Percentiles rank a stretch among this genome's conserved stretches.
Evolutionary conservation across 139 green algal genomes (phyloP).

Genomic region (Chlorella sp.): DNA sequence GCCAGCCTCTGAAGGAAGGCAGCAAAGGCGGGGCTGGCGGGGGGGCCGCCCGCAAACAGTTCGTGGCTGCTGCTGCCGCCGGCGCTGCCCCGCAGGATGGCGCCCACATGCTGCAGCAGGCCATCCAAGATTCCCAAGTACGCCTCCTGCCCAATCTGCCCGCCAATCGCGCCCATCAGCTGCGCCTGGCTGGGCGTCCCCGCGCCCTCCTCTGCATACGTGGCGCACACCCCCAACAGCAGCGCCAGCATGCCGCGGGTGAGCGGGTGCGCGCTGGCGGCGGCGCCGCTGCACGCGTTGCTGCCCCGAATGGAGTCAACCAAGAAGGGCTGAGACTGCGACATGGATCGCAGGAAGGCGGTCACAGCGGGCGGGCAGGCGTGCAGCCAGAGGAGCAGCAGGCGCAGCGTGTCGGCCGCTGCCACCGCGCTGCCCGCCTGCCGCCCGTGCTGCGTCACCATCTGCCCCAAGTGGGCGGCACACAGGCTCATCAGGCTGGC

Average conservation of each 20-base stretch:
- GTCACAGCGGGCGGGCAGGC: constrained; percentile 60
- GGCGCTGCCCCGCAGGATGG: background rate
- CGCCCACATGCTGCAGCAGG: background rate
- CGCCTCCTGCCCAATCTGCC: constrained; percentile 26
- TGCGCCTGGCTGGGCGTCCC: constrained; percentile 5
- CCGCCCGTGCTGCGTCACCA: constrained; percentile 20
- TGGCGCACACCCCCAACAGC: constrained; percentile 74
- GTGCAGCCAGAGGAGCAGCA: constrained; percentile 65
- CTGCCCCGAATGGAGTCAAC: constrained; percentile 30
- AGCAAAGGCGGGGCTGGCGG: constrained; percentile 24
- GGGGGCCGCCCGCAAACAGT: background rate
- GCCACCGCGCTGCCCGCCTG: constrained; percentile 22
- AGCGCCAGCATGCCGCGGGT: constrained; percentile 61
- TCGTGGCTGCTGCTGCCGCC: constrained; percentile 7
- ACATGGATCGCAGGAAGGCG: constrained; percentile 48
- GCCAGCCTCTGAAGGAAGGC: background rate
- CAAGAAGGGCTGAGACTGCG: constrained; percentile 29
- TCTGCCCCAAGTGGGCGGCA: constrained; percentile 14
- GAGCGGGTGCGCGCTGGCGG: constrained; percentile 2
- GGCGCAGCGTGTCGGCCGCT: constrained; percentile 49
- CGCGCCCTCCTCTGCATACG: constrained; percentile 45
- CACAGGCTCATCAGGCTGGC: background rate
- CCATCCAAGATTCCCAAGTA: background rate
- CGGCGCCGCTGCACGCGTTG: constrained; percentile 27
- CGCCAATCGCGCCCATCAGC: constrained; percentile 19